Evolutionary conservation across 2,329 filamentous ascomycete genomes (phyloP).

Genomic region (Lachnellula cervina): DNA sequence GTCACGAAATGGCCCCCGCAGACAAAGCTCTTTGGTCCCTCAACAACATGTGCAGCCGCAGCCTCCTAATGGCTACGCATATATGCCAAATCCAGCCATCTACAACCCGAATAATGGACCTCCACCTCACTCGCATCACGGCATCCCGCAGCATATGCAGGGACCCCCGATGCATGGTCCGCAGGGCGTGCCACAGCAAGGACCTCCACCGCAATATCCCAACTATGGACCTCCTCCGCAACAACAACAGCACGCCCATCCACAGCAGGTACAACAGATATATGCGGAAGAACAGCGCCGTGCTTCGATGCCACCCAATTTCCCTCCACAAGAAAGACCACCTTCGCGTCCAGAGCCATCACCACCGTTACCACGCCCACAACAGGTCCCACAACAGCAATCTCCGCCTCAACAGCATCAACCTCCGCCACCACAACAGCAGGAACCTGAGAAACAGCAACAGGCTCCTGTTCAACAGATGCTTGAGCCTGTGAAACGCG

Average conservation of each 20-base stretch:
- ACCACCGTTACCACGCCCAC: slow-evolving; percentile 55
- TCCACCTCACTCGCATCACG: slow-evolving; percentile 36
- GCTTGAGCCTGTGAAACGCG: slow-evolving; percentile 45
- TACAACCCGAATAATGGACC: slow-evolving; percentile 61
- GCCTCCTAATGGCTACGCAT: slow-evolving; percentile 69
- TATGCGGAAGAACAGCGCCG: slow-evolving; percentile 75
- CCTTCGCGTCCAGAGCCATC: slow-evolving; percentile 47
- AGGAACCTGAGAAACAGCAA: slow-evolving; percentile 40
- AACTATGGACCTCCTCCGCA: slow-evolving; percentile 34
- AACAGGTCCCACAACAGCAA: slow-evolving; percentile 44
- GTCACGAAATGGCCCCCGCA: slow-evolving; percentile 74
- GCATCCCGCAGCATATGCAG: slow-evolving; percentile 27
- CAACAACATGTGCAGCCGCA: slow-evolving; percentile 61
- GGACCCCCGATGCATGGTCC: slow-evolving; percentile 24
- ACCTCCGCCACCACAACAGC: slow-evolving; percentile 32
- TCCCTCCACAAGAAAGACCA: slow-evolving; percentile 53
- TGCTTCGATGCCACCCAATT: slow-evolving; percentile 67
- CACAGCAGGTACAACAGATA: slow-evolving; percentile 55
- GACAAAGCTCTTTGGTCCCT: slow-evolving; percentile 67
- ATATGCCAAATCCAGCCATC: slow-evolving; percentile 79
- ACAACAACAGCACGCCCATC: slow-evolving; percentile 33
- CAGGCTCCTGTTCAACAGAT: slow-evolving; percentile 48
- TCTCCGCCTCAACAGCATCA: slow-evolving; percentile 41
- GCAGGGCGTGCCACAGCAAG: slow-evolving; percentile 32
- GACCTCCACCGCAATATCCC: slow-evolving; percentile 37